phyloP scores from a whole-genome alignment of 164 flowering plant genomes.

The Kingdonia uniflora region DNA sequence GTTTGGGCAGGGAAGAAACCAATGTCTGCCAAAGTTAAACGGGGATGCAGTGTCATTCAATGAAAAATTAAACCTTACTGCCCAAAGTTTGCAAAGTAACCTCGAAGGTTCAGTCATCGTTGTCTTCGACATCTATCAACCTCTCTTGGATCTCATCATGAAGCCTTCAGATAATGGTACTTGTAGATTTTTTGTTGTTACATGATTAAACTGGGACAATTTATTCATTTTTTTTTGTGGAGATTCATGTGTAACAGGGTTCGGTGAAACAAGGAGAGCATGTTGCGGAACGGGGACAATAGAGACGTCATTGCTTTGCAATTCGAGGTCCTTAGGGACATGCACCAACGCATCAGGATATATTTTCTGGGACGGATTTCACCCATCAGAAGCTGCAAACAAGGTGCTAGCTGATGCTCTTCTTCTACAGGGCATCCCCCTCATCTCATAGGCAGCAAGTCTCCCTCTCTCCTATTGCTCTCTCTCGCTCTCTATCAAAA shows the following conservation, averaged over 20 bases:
- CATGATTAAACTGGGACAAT: not conserved
- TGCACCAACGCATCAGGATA: constrained; percentile 72
- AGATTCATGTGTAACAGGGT: constrained; percentile 34
- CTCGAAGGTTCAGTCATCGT: constrained; percentile 59
- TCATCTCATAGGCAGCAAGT: constrained; percentile 27
- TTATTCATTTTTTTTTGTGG: not conserved
- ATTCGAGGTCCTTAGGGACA: constrained; percentile 60
- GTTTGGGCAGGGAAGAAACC: constrained; percentile 56
- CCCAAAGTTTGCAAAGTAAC: constrained; percentile 27
- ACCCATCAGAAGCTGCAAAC: constrained; percentile 84
- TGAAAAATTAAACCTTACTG: constrained; percentile 48
- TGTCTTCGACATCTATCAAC: constrained; percentile 70
- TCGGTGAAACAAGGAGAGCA: constrained; percentile 72
- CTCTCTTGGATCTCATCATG: constrained; percentile 59
- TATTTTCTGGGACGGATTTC: constrained; percentile 93
- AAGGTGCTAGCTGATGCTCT: constrained; percentile 47
- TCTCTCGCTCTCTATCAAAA: not conserved
- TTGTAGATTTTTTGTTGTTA: not conserved
- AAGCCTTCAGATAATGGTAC: constrained; percentile 60
- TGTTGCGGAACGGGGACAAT: constrained; percentile 85
- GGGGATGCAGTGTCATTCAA: constrained; percentile 57
- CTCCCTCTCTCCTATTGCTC: not conserved
- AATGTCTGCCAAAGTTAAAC: constrained; percentile 57
- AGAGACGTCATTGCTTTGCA: constrained; percentile 77
- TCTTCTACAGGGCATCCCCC: constrained; percentile 51